phyloP scores from a whole-genome alignment of 2,329 filamentous ascomycete species.

The Chalaropsis ovoidea region DNA sequence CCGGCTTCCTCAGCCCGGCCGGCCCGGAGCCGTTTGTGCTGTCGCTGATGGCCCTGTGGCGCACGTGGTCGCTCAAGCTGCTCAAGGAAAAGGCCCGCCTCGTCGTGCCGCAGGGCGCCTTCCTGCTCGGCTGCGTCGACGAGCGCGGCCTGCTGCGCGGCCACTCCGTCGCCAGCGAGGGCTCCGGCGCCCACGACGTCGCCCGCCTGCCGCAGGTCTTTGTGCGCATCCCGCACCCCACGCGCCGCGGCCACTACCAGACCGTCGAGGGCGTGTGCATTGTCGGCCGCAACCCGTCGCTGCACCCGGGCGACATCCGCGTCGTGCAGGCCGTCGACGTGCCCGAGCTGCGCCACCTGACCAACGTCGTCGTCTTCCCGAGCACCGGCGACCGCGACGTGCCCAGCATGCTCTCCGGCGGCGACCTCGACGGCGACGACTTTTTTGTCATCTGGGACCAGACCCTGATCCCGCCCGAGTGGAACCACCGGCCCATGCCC shows the following conservation, averaged over 20 bases:
- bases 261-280: constrained; percentile 71
- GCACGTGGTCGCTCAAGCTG: constrained; percentile 76
- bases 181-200: constrained; percentile 34
- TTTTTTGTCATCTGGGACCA: constrained; percentile 89
- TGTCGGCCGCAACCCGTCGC: constrained; percentile 81
- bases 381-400: constrained; percentile 73
- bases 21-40: constrained; percentile 66
- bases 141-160: constrained; percentile 69
- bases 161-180: constrained; percentile 45
- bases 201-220: constrained; percentile 73
- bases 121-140: constrained; percentile 79
- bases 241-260: constrained; percentile 48
- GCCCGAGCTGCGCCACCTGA: constrained; percentile 61
- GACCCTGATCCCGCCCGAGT: constrained; percentile 56
- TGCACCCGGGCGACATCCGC: constrained; percentile 86
- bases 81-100: constrained; percentile 91
- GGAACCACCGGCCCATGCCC: constrained; percentile 65
- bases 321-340: constrained; percentile 75
- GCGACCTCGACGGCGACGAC: constrained; percentile 91
- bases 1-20: constrained; percentile 61
- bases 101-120: constrained; percentile 69
- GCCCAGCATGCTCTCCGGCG: constrained; percentile 89
- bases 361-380: constrained; percentile 80
- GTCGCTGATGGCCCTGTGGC: constrained; percentile 73
- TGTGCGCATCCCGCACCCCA: constrained; percentile 60